Conservation (phyloP, 2,329 filamentous ascomycete species). For the Neobulgaria alba region DNA sequence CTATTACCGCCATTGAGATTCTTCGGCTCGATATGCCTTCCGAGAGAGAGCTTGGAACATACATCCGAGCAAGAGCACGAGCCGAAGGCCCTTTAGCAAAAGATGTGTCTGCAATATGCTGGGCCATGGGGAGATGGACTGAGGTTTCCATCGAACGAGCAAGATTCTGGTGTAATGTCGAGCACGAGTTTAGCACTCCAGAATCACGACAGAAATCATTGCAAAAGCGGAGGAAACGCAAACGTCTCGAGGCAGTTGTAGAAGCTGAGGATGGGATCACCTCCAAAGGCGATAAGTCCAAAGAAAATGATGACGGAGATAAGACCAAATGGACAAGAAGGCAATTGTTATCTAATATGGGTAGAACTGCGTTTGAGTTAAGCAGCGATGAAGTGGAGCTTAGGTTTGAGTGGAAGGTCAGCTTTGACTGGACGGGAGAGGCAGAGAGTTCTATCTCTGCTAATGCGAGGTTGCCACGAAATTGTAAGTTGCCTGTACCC, state of each 20-base stretch:
- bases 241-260: conserved; percentile 15
- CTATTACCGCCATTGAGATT: conserved; percentile 45
- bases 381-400: conserved; percentile 22
- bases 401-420: conserved; percentile 52
- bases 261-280: conserved; percentile 25
- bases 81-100: conserved; percentile 38
- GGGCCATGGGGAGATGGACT: conserved; percentile 63
- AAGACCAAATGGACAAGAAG: conserved; percentile 29
- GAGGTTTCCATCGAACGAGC: conserved; percentile 52
- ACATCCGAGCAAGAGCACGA: conserved; percentile 30
- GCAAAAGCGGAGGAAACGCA: conserved; percentile 14
- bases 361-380: conserved; percentile 37
- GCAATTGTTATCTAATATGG: conserved; percentile 46
- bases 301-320: conserved; percentile 24
- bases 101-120: conserved; percentile 53
- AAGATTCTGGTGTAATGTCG: conserved; percentile 50
- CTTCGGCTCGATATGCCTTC: conserved; percentile 49
- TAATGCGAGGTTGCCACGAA: conserved; percentile 47
- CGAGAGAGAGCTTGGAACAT: conserved; percentile 47
- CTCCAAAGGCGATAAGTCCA: conserved; percentile 7
- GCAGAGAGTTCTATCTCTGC: conserved; percentile 50
- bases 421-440: conserved; percentile 67
- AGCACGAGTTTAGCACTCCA: conserved; percentile 36
- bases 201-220: conserved; percentile 22
- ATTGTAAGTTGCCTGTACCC: conserved; percentile 49